These are phyloP conservation scores for Tolypocladium ophioglossoides DNA, from an alignment of 2,329 filamentous ascomycete species.

Conservation along the genomic window DNA sequence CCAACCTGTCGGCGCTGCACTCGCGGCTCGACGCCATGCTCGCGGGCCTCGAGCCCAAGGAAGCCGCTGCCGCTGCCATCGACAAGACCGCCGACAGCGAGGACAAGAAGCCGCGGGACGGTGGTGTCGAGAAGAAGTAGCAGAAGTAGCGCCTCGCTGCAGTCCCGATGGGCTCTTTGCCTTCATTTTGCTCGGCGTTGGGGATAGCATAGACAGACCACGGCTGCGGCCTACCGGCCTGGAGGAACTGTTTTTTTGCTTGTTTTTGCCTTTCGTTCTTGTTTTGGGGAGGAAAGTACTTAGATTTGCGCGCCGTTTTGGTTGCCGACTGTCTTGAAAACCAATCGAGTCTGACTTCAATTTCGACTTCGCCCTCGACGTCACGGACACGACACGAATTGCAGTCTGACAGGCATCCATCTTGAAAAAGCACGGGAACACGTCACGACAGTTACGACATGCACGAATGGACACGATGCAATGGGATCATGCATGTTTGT, in stretches of 20 bases:
- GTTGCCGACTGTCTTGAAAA: neutral
- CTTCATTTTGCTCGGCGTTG: neutral
- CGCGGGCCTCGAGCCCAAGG: conserved; percentile 30
- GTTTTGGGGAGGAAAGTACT: neutral
- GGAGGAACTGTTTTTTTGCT: neutral
- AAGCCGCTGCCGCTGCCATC: conserved; percentile 1
- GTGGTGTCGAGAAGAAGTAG: conserved; percentile 1
- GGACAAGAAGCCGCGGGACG: neutral
- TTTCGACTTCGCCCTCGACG: neutral
- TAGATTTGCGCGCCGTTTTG: neutral
- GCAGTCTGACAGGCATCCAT: neutral
- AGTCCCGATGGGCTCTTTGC: neutral
- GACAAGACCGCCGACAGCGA: neutral
- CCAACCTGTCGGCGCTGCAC: conserved; percentile 40
- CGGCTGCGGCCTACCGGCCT: neutral
- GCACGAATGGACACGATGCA: neutral
- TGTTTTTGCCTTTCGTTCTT: neutral
- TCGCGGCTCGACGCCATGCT: conserved; percentile 44
- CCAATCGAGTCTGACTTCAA: neutral
- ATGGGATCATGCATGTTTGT: neutral
- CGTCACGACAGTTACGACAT: neutral
- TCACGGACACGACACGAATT: neutral
- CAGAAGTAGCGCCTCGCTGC: neutral
- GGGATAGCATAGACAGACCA: neutral
- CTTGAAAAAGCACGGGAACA: neutral